Evolutionary conservation across 371 early-diverging fungal genomes (phyloP), one percentile per base, ranked within the genome.

Genomic region (Mucor circinelloides): DNA sequence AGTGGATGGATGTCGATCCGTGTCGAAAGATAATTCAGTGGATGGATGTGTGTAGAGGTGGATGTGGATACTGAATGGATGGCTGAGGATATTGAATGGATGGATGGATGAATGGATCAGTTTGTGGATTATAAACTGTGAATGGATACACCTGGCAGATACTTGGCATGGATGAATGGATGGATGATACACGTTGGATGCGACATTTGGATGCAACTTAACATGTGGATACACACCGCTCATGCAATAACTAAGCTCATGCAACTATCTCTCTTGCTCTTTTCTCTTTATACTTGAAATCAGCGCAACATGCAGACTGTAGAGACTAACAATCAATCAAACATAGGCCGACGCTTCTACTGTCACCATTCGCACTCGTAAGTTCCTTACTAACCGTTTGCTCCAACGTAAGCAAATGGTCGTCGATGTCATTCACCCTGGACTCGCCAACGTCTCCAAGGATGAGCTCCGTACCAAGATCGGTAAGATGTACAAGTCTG

Each of bases 331-430:
- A 25, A 10, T 19, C 8, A 19, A 25, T 38, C 25, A 25, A 25
- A 15, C 19, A 40, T 74, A 90, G 89, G 87, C 89, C 81, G 89
- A 91, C 85, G 69, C 79, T 66, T 82, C 86, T 76, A 76, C 88
- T 82, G 95, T 93, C 83, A 97, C 97, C 76, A 90, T 98, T 85
- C 89, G 98, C 76, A 97, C 98, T 77, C 93, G 96, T 85, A 97
- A 98, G 90, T 97, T 97, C 93, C 87, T 98, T 80, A 96, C 97
- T 82, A 99, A 99, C 97, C 95, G 94, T 79, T 91, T 99, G 78
- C 94, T 99, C 69, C 92, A 93, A 85, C 93, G 99, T 81, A 97
- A 94, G 92, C 99, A 99, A 90, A 95, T 98, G 94, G 94, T 97
- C 61, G 89, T 98, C 63, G 99, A 99, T 81, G 90, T 99, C 77